Conservation (phyloP, 352 stramenopile genomes). For the Phytophthora constricta region DNA sequence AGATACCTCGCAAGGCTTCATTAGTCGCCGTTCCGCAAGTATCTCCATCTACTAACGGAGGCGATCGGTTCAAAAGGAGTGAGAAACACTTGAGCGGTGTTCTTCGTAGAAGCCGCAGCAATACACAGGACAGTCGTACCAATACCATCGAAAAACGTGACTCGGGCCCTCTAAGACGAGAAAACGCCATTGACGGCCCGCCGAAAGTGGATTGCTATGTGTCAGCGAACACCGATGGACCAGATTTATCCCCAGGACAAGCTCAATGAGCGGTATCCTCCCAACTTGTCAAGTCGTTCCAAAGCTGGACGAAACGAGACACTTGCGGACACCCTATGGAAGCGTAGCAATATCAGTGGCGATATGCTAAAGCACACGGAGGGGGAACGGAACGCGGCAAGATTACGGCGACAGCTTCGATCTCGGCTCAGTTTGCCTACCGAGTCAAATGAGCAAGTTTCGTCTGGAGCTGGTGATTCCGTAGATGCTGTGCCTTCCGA, state of each 20-base stretch:
- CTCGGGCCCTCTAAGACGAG: not conserved
- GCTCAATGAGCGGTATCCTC: too few relatives aligned
- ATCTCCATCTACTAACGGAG: not conserved
- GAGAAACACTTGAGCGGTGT: not conserved
- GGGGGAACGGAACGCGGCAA: not conserved
- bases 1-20: not conserved
- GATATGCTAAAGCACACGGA: not conserved
- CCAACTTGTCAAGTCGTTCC: not conserved
- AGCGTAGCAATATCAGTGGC: not conserved
- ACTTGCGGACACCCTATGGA: not conserved
- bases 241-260: too few relatives aligned
- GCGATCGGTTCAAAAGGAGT: not conserved
- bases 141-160: not conserved
- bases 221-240: not conserved
- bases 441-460: too few relatives aligned
- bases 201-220: not conserved
- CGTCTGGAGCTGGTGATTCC: too few relatives aligned
- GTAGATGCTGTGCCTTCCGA: too few relatives aligned
- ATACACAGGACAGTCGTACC: not conserved
- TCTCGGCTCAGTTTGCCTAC: not conserved
- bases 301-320: not conserved
- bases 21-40: not conserved
- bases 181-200: not conserved
- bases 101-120: not conserved
- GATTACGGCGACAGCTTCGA: not conserved